These are phyloP conservation scores for Alternaria conjuncta DNA, from an alignment of 2,329 filamentous ascomycete genomes.

Conservation along the genomic window DNA sequence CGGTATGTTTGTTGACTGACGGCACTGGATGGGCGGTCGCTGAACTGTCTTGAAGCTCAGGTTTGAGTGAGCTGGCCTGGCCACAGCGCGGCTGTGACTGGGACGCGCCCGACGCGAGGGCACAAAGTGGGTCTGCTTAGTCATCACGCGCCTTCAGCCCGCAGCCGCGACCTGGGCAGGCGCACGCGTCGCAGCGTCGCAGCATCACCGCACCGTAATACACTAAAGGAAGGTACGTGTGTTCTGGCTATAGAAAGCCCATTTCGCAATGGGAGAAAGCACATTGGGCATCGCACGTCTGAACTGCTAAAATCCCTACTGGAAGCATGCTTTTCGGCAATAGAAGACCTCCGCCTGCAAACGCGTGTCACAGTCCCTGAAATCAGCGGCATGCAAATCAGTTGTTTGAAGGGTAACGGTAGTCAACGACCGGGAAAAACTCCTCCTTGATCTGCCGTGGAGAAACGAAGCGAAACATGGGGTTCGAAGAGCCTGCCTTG, in stretches of 20 bases:
- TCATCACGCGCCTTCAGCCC: neutral
- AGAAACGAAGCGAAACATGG: slow-evolving; percentile 60
- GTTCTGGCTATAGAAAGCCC: neutral
- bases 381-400: neutral
- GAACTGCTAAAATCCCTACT: neutral
- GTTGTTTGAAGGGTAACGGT: slow-evolving; percentile 59
- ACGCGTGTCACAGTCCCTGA: neutral
- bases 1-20: neutral
- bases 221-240: neutral
- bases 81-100: neutral
- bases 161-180: neutral
- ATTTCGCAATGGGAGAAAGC: neutral
- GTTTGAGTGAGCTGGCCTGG: neutral
- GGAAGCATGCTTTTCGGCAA: neutral
- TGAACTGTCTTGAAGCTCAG: neutral
- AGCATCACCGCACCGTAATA: neutral
- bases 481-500: slow-evolving; percentile 59
- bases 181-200: neutral
- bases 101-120: neutral
- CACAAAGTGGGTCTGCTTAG: neutral
- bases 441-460: slow-evolving; percentile 62
- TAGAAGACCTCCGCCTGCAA: neutral
- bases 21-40: neutral
- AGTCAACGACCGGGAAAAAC: slow-evolving; percentile 53
- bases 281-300: neutral